phyloP scores from a whole-genome alignment of 2,329 filamentous ascomycete genomes.

The Purpureocillium takamizusanense region DNA sequence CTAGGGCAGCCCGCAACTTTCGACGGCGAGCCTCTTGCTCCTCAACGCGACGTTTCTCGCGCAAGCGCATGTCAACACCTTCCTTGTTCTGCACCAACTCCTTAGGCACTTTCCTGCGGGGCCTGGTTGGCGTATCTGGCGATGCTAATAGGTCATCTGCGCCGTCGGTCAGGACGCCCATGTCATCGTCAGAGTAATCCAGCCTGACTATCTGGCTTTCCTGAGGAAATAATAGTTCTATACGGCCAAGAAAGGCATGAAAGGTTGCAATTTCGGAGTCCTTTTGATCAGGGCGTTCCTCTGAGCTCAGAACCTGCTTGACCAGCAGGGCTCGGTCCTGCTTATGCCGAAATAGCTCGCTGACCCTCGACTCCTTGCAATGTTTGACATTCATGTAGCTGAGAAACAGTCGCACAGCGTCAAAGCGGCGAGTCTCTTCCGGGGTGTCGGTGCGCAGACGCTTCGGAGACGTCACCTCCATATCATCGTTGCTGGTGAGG shows the following conservation, averaged over 20 bases:
- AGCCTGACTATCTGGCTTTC: constrained; percentile 21
- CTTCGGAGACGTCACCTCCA: too few species aligned
- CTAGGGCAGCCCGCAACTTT: constrained; percentile 37
- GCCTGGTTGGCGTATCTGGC: constrained; percentile 5
- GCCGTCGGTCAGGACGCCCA: constrained; percentile 7
- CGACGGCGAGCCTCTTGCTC: constrained; percentile 44
- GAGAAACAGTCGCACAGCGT: constrained; percentile 20
- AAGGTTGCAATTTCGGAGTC: constrained; percentile 5
- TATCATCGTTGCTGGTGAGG: too few species aligned
- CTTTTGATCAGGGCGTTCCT: too few species aligned
- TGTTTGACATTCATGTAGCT: constrained; percentile 17
- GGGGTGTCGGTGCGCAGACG: too few species aligned
- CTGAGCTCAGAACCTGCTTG: too few species aligned
- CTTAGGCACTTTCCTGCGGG: constrained; percentile 13
- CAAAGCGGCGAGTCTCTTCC: constrained; percentile 13
- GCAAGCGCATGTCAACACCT: constrained; percentile 43
- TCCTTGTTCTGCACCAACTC: constrained; percentile 26
- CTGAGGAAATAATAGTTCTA: constrained; percentile 19
- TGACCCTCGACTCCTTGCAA: constrained; percentile 11
- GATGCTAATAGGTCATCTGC: constrained; percentile 5
- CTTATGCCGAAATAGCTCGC: constrained; percentile 9
- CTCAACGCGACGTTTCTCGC: constrained; percentile 41
- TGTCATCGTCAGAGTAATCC: constrained; percentile 12
- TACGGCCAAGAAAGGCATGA: constrained; percentile 16
- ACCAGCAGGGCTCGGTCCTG: constrained; percentile 4